Percentiles rank a stretch among this genome's conserved stretches.
These are phyloP conservation scores for Fusarium mexicanum DNA, from an alignment of 2,329 filamentous ascomycete species.

Conservation along the genomic window DNA sequence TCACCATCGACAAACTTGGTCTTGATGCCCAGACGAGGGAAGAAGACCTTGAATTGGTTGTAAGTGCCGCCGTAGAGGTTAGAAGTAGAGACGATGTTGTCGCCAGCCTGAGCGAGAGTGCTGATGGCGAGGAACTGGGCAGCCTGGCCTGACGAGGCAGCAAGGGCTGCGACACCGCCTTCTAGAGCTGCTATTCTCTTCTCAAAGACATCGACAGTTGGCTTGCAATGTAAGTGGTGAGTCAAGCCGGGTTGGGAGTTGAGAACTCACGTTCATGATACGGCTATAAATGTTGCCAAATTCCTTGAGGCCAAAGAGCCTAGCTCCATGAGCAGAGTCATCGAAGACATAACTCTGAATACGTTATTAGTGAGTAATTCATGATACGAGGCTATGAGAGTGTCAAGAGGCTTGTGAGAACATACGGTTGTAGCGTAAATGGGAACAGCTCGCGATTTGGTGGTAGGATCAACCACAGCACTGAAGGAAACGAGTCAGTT, in stretches of 20 bases:
- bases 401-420: neutral
- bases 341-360: constrained; percentile 87
- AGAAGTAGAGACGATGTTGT: constrained; percentile 92
- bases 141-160: constrained; percentile 85
- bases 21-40: constrained; percentile 85
- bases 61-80: constrained; percentile 96
- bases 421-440: constrained; percentile 89
- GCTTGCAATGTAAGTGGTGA: constrained; percentile 58
- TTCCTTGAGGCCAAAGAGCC: constrained; percentile 96
- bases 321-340: constrained; percentile 93
- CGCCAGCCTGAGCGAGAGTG: constrained; percentile 84
- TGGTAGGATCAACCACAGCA: constrained; percentile 80
- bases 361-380: neutral
- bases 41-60: constrained; percentile 94
- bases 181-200: constrained; percentile 96
- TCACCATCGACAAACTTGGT: constrained; percentile 91
- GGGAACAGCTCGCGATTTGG: constrained; percentile 89
- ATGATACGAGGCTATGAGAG: neutral
- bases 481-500: constrained; percentile 55
- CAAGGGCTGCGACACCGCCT: constrained; percentile 87
- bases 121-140: constrained; percentile 92
- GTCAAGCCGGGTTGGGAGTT: neutral
- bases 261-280: constrained; percentile 81
- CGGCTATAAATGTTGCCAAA: constrained; percentile 98
- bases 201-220: constrained; percentile 95